phyloP scores from a whole-genome alignment of 2,329 filamentous ascomycete genomes.

The Paracorniculantispora psalliotae region DNA sequence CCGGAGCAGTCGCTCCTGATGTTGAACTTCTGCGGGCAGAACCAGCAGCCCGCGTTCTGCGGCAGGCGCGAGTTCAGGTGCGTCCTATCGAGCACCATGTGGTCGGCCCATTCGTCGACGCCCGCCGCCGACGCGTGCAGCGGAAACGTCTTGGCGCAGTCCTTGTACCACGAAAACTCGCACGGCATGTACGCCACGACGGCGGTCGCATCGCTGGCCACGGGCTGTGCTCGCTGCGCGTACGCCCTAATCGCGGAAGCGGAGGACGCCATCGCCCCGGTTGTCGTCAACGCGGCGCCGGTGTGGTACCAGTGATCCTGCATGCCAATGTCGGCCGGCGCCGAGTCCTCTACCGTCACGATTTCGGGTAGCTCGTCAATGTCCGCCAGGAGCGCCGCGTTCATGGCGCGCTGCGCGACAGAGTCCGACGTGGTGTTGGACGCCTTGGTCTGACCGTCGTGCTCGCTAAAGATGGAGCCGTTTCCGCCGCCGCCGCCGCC shows the following conservation, averaged over 20 bases:
- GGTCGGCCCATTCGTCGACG: slow-evolving; percentile 39
- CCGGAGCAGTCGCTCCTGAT: slow-evolving; percentile 25
- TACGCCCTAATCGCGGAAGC: not conserved
- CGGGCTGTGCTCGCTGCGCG: no score
- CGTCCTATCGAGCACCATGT: slow-evolving; percentile 36
- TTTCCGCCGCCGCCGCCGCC: not conserved
- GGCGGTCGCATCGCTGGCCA: not conserved
- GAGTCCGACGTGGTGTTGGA: not conserved
- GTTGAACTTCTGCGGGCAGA: slow-evolving; percentile 34
- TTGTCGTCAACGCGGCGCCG: not conserved
- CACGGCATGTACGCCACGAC: slow-evolving; percentile 32
- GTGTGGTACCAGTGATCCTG: not conserved
- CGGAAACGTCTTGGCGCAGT: slow-evolving; percentile 35
- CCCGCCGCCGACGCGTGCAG: slow-evolving; percentile 25
- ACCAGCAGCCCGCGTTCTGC: slow-evolving; percentile 40
- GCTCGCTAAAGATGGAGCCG: not conserved
- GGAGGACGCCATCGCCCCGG: not conserved
- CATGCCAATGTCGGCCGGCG: not conserved
- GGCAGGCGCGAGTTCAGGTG: slow-evolving; percentile 36
- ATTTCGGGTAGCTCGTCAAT: not conserved
- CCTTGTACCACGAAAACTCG: slow-evolving; percentile 36
- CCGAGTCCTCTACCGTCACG: not conserved
- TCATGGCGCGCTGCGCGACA: not conserved
- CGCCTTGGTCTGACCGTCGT: not conserved
- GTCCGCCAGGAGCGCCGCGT: not conserved